Evolutionary conservation across 2,329 filamentous ascomycete genomes (phyloP).

Genomic region (Beauveria sp.): DNA sequence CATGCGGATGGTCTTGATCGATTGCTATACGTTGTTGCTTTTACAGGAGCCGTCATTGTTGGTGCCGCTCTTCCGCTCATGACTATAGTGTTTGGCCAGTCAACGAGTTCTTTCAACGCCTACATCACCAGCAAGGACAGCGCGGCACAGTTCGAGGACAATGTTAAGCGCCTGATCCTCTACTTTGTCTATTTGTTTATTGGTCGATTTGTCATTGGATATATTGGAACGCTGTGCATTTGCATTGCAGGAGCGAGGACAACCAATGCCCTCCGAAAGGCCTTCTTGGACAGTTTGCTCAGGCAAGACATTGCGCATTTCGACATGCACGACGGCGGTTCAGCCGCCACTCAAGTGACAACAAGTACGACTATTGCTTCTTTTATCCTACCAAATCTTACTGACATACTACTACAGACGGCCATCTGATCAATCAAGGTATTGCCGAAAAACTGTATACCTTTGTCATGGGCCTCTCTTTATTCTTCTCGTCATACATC

Average conservation of each 20-base stretch:
- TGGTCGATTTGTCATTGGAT: constrained; percentile 4
- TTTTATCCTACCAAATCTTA: background rate
- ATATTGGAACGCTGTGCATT: background rate
- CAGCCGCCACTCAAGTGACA: background rate
- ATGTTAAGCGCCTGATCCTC: background rate
- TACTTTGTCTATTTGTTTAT: constrained; percentile 8
- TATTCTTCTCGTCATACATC: background rate
- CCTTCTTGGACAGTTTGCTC: background rate
- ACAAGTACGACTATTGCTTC: background rate
- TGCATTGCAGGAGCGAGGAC: constrained; percentile 3
- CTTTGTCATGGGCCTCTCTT: background rate
- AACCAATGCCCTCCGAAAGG: constrained; percentile 4
- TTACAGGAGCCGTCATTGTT: background rate
- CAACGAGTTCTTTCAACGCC: background rate
- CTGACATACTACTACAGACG: background rate
- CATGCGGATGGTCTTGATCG: background rate
- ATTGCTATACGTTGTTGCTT: background rate
- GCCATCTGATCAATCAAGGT: background rate
- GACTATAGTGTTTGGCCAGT: constrained; percentile 6
- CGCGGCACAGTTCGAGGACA: background rate
- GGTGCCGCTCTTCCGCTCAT: constrained; percentile 6
- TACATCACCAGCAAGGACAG: background rate
- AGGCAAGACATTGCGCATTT: constrained; percentile 7
- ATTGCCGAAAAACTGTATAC: background rate
- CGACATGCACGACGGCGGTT: background rate